Evolutionary conservation across 768 basidiomycete genomes (phyloP).

Genomic region (Austroboletus eburneus): DNA sequence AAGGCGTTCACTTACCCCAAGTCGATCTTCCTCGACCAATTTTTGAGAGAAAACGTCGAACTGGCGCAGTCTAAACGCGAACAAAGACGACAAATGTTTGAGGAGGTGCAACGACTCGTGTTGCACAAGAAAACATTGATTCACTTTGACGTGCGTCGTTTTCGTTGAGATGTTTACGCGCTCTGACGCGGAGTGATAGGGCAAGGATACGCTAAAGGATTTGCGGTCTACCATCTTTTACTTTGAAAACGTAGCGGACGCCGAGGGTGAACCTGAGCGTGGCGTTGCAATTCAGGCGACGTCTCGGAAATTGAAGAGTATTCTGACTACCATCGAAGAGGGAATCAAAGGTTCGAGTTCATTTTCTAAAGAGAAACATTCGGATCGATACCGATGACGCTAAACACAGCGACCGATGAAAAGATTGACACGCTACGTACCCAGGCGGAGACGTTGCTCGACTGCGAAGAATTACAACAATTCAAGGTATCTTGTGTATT

Average conservation of each 20-base stretch:
- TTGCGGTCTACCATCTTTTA: constrained; percentile 63
- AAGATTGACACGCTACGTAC: constrained; percentile 42
- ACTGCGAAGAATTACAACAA: constrained; percentile 62
- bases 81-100: constrained; percentile 37
- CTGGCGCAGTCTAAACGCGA: constrained; percentile 35
- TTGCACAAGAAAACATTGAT: constrained; percentile 46
- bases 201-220: constrained; percentile 58
- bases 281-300: constrained; percentile 39
- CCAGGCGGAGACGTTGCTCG: constrained; percentile 45
- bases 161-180: background rate
- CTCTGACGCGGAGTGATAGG: constrained; percentile 34
- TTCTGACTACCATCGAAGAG: constrained; percentile 48
- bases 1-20: constrained; percentile 56
- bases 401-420: constrained; percentile 47
- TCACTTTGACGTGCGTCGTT: constrained; percentile 48
- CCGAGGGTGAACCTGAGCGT: constrained; percentile 45
- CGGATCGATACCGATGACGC: background rate
- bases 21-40: constrained; percentile 68
- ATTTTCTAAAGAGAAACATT: background rate
- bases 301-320: constrained; percentile 47
- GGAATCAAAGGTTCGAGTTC: constrained; percentile 46
- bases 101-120: constrained; percentile 46
- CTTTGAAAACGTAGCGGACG: constrained; percentile 61
- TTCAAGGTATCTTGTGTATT: constrained; percentile 41
- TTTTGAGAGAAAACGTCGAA: constrained; percentile 54